These are phyloP conservation scores for Gyromitra esculenta DNA, from an alignment of 2,329 filamentous ascomycete genomes.

Conservation along the genomic window DNA sequence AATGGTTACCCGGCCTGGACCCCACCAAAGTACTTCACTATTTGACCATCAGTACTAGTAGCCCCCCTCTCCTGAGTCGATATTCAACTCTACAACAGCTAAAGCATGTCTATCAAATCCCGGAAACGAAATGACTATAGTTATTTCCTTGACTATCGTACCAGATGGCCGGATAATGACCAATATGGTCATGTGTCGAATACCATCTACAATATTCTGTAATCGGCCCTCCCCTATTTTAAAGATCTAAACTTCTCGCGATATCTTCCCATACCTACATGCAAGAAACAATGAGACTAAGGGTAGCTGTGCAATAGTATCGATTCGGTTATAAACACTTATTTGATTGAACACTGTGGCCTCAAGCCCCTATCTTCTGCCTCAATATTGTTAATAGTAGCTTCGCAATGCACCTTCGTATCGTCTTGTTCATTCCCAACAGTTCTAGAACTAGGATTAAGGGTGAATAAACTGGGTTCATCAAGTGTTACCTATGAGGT, in stretches of 20 bases:
- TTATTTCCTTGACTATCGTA: conserved; percentile 82
- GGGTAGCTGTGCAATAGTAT: conserved; percentile 66
- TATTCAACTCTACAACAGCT: neutral
- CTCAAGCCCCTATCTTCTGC: conserved; percentile 75
- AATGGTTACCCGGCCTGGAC: conserved; percentile 33
- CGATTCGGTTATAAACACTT: conserved; percentile 89
- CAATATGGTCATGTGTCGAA: conserved; percentile 81
- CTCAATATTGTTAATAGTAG: conserved; percentile 84
- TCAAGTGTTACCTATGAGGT: conserved; percentile 92
- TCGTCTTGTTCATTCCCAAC: conserved; percentile 82
- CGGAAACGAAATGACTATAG: conserved; percentile 77
- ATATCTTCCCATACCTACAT: neutral
- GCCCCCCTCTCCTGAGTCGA: neutral
- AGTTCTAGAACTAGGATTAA: conserved; percentile 79
- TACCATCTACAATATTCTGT: conserved; percentile 83
- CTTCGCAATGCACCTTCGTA: conserved; percentile 87
- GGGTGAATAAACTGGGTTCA: conserved; percentile 83
- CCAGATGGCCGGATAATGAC: conserved; percentile 73
- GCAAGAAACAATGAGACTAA: conserved; percentile 7
- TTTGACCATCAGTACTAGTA: neutral
- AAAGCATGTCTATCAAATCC: conserved; percentile 64
- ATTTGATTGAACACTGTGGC: conserved; percentile 80
- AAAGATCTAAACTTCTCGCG: neutral
- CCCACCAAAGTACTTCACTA: neutral
- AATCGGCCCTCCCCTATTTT: conserved; percentile 56